Evolutionary conservation across 129 eudicot genomes (phyloP).

Genomic region (Flaveria sonorensis): DNA sequence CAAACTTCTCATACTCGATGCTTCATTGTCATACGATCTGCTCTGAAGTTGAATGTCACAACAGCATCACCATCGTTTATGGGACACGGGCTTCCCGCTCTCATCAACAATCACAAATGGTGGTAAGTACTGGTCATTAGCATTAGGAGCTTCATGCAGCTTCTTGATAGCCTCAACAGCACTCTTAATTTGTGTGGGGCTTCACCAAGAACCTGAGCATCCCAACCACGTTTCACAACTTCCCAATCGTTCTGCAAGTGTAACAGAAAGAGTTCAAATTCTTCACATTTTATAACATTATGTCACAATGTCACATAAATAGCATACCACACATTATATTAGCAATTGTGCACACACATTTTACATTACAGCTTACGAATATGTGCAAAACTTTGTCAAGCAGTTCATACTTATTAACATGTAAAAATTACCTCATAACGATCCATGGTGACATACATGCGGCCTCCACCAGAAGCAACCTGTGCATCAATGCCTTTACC

Average conservation of each 20-base stretch:
- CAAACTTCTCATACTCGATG: conserved; percentile 79
- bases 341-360: neutral
- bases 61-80: conserved; percentile 91
- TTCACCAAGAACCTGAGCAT: too few relatives aligned
- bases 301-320: neutral
- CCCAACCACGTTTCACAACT: too few relatives aligned
- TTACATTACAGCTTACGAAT: neutral
- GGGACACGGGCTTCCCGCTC: conserved; percentile 71
- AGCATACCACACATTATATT: too few relatives aligned
- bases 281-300: neutral
- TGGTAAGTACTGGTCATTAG: conserved; percentile 74
- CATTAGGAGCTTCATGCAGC: conserved; percentile 55
- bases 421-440: conserved; percentile 28
- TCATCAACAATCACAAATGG: conserved; percentile 88
- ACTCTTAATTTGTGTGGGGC: conserved; percentile 79
- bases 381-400: neutral
- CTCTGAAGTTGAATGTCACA: conserved; percentile 79
- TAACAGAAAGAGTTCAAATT: too few relatives aligned
- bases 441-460: too few relatives aligned
- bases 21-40: conserved; percentile 97
- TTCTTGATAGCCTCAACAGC: conserved; percentile 77
- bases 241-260: too few relatives aligned
- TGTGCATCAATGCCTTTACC: too few relatives aligned
- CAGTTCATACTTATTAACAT: neutral
- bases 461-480: too few relatives aligned